Percentiles rank a stretch among this genome's conserved stretches.
Conservation (phyloP, 2,329 filamentous ascomycete species). For the Fusarium udum region DNA sequence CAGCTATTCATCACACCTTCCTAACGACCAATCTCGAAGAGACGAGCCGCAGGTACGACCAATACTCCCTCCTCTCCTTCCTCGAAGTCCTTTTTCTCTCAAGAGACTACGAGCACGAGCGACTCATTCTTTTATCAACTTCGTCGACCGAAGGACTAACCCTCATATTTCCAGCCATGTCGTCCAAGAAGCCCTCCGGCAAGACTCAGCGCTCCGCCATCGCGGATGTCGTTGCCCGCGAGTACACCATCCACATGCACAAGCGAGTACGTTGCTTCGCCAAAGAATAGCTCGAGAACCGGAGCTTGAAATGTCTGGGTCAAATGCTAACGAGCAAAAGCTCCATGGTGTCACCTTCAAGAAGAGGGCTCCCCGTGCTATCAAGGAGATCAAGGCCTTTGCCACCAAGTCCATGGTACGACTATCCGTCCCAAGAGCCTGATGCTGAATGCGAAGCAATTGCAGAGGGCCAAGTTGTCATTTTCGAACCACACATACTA, state of each 20-base stretch:
- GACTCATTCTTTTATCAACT: constrained; percentile 27
- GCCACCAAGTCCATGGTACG: constrained; percentile 96
- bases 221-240: constrained; percentile 97
- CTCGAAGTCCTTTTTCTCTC: constrained; percentile 24
- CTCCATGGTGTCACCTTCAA: constrained; percentile 98
- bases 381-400: constrained; percentile 99
- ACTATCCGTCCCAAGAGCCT: constrained; percentile 21
- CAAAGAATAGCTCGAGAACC: constrained; percentile 14
- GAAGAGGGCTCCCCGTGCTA: constrained; percentile 97
- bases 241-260: constrained; percentile 99
- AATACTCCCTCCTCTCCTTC: constrained; percentile 35
- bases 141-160: constrained; percentile 43
- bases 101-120: constrained; percentile 37
- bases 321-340: constrained; percentile 57
- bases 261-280: constrained; percentile 70
- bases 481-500: constrained; percentile 27
- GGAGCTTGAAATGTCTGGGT: constrained; percentile 11
- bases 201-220: constrained; percentile 85
- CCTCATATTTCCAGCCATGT: constrained; percentile 51
- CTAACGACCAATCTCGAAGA: constrained; percentile 52
- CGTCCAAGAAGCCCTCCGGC: constrained; percentile 54
- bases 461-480: constrained; percentile 10
- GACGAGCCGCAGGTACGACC: constrained; percentile 56
- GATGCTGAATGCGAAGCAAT: constrained; percentile 18
- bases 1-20: constrained; percentile 41